Evolutionary conservation across 495 filamentous ascomycete species (phyloP).

Genomic region (Pyrenula massariospora): DNA sequence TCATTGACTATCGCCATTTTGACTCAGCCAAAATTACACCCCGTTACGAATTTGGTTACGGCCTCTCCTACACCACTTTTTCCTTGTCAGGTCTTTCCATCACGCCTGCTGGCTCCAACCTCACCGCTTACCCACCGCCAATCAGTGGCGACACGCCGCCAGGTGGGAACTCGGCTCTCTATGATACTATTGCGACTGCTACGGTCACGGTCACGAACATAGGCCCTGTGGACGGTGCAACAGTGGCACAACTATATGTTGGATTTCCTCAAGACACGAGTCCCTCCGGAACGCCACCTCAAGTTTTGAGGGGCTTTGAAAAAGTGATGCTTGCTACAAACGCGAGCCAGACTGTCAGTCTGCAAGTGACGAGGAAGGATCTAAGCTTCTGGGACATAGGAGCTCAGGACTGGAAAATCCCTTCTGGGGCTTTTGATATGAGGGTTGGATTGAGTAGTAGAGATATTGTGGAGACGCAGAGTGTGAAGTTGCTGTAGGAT

Average conservation of each 20-base stretch:
- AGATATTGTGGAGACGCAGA: neutral
- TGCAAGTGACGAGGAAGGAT: conserved; percentile 52
- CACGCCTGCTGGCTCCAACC: conserved; percentile 17
- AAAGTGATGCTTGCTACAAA: conserved; percentile 39
- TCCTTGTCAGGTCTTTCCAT: conserved; percentile 30
- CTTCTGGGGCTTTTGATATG: conserved; percentile 16
- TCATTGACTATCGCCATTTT: conserved; percentile 58
- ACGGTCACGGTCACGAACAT: conserved; percentile 44
- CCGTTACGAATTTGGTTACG: conserved; percentile 62
- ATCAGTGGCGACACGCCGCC: conserved; percentile 27
- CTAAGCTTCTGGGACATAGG: conserved; percentile 54
- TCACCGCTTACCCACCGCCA: conserved; percentile 17
- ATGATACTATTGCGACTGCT: conserved; percentile 42
- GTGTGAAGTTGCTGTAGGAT: neutral
- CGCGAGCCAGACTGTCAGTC: conserved; percentile 28
- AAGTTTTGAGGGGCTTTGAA: conserved; percentile 48
- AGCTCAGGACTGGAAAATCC: conserved; percentile 42
- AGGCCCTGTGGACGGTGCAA: conserved; percentile 33
- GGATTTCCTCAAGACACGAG: conserved; percentile 26
- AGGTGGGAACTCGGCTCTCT: conserved; percentile 48
- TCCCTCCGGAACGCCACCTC: neutral
- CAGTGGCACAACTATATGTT: conserved; percentile 57
- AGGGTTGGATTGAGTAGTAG: neutral
- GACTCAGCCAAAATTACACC: conserved; percentile 51
- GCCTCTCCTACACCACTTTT: conserved; percentile 60